Evolutionary conservation across 2,329 filamentous ascomycete species (phyloP).

Genomic region (Amesomyces nigricolor): DNA sequence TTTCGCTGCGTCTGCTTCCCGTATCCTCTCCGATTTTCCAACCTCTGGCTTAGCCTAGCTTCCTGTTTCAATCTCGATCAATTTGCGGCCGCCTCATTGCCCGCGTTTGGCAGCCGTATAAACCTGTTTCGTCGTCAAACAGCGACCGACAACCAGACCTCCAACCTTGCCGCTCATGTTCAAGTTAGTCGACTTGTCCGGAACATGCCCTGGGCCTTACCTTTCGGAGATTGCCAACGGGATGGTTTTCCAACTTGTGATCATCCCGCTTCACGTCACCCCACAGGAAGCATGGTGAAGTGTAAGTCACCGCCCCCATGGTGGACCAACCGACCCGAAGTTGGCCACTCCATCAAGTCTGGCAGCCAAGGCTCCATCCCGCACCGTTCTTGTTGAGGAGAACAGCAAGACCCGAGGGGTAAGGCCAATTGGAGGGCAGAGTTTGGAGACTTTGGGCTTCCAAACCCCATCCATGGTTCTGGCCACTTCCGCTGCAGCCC

Average conservation of each 20-base stretch:
- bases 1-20: background rate
- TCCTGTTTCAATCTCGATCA: conserved; percentile 6
- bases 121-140: background rate
- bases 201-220: conserved; percentile 20
- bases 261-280: conserved; percentile 19
- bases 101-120: background rate
- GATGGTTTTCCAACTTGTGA: conserved; percentile 10
- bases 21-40: conserved; percentile 1
- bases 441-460: background rate
- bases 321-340: conserved; percentile 9
- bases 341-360: conserved; percentile 14
- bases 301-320: conserved; percentile 27
- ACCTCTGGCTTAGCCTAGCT: conserved; percentile 5
- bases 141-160: conserved; percentile 10
- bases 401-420: conserved; percentile 11
- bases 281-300: conserved; percentile 25
- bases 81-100: background rate
- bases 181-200: conserved; percentile 15
- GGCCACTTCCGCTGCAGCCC: conserved; percentile 14
- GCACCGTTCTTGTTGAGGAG: conserved; percentile 10
- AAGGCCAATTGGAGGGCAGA: conserved; percentile 2
- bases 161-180: background rate
- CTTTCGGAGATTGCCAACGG: conserved; percentile 4
- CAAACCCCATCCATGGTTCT: background rate
- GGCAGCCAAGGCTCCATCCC: conserved; percentile 13